Base-by-base conservation (phyloP, 2,329 filamentous ascomycete species). In the Teratosphaeria nubilosa region DNA sequence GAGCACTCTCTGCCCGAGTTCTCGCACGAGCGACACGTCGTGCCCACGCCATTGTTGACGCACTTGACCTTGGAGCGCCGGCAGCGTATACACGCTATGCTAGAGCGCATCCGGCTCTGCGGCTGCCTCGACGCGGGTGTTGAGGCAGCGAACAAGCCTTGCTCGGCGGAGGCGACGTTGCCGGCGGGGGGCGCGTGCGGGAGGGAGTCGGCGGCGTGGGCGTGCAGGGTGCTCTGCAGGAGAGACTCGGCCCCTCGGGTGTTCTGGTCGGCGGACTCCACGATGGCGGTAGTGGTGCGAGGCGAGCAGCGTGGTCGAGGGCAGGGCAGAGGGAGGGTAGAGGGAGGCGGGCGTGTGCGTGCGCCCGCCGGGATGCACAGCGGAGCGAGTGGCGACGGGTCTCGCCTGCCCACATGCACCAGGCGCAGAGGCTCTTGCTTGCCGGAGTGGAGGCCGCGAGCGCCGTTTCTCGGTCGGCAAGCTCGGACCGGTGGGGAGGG, bases 61-160 rank as follows among this genome's bases (percentile, higher is more conserved):
- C 90, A 95, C 74, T 92, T 92, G 70, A 92, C 89, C 75, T 94
- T 95, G 70, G 87, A 90, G 66, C 84, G 83, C 59, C 89, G 82
- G 70, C 89, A 92, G 62, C 84, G 80, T 61, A 83, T 78, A 73
- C 89, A 94, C 53, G 89, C 88, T 69, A 92, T 90, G 68, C 86
- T 89, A 53, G 88, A 90, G 65, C 89, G 82, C 82, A 90, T 87
- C 58, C 75, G 72, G 59, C 61, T 63, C 54, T 64, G 63, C 56
- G 67, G 59, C 60, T 67, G 68, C 65, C 62, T 63, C n/a, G 61
- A 64, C 64, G 67, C 63, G 41, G 63, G 66, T 65, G 67, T 66
- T 61, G 66, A 63, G 60, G 65, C 61, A 45, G 58, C 13, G 56
- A 51, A 55, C 32, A 54, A 48, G 24, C 53, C 54, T 34, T 27